phyloP scores from a whole-genome alignment of 257 asterid genomes.

The Ilex asprella region DNA sequence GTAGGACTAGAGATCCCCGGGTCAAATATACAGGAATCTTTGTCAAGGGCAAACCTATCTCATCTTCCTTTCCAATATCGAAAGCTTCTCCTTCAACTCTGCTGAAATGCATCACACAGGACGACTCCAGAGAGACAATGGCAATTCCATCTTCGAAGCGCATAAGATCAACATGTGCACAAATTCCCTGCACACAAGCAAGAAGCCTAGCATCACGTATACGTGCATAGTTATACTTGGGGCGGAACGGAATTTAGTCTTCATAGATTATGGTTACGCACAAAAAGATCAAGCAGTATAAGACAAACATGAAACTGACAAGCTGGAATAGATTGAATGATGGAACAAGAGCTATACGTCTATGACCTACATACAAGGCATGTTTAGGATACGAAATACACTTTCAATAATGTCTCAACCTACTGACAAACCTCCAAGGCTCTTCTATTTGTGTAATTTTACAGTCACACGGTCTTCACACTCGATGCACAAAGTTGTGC shows the following conservation, averaged over 20 bases:
- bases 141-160: slow-evolving; percentile 91
- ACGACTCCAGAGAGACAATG: slow-evolving; percentile 62
- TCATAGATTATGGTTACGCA: no score
- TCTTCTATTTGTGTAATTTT: no score
- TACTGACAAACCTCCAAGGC: no score
- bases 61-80: neutral
- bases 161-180: slow-evolving; percentile 89
- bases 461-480: no score
- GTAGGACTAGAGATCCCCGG: slow-evolving; percentile 66
- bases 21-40: slow-evolving; percentile 55
- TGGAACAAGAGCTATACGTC: no score
- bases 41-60: slow-evolving; percentile 5
- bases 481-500: no score
- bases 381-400: no score
- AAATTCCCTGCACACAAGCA: slow-evolving; percentile 53
- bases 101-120: slow-evolving; percentile 77
- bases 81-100: slow-evolving; percentile 22
- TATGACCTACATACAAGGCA: no score
- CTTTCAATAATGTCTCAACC: no score
- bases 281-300: neutral
- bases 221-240: neutral
- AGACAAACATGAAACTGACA: no score
- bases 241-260: no score
- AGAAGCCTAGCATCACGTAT: neutral
- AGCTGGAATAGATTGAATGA: no score